Conservation (phyloP, 2,329 filamentous ascomycete genomes). For the Ascochyta lentis region DNA sequence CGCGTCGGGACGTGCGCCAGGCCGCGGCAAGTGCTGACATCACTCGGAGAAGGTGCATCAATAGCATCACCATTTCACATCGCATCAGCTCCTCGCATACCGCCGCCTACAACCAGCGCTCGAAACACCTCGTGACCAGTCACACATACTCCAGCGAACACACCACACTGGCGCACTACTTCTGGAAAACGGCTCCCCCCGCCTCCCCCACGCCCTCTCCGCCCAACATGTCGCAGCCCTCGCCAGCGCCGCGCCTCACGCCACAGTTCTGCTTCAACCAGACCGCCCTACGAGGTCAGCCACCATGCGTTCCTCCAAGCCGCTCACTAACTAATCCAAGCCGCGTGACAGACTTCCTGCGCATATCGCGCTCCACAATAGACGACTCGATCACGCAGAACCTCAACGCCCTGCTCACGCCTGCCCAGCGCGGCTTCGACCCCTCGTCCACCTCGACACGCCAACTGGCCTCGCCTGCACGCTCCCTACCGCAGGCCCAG, state of each 20-base stretch:
- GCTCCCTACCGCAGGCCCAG: slow-evolving; percentile 64
- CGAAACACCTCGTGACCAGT: neutral
- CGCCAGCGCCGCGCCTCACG: slow-evolving; percentile 51
- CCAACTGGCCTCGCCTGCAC: slow-evolving; percentile 57
- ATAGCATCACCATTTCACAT: neutral
- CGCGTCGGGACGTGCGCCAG: slow-evolving; percentile 32
- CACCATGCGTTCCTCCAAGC: slow-evolving; percentile 4
- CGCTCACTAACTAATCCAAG: slow-evolving; percentile 46
- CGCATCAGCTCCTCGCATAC: neutral
- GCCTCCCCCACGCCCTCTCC: slow-evolving; percentile 16
- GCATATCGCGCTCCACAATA: slow-evolving; percentile 80
- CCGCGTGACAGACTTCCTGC: slow-evolving; percentile 77
- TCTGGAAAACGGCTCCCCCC: slow-evolving; percentile 38
- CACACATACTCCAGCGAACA: neutral
- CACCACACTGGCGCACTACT: slow-evolving; percentile 36
- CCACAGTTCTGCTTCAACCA: slow-evolving; percentile 61
- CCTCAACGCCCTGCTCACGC: slow-evolving; percentile 85
- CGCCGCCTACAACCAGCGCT: neutral
- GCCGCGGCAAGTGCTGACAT: slow-evolving; percentile 40
- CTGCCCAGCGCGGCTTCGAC: slow-evolving; percentile 75
- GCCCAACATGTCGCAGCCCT: slow-evolving; percentile 51
- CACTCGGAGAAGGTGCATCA: slow-evolving; percentile 25
- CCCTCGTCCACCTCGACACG: slow-evolving; percentile 75
- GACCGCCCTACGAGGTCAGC: slow-evolving; percentile 56
- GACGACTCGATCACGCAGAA: slow-evolving; percentile 95